Base-by-base conservation (phyloP, 192 early-diverging fungal species). In the Podila clonocystis region DNA sequence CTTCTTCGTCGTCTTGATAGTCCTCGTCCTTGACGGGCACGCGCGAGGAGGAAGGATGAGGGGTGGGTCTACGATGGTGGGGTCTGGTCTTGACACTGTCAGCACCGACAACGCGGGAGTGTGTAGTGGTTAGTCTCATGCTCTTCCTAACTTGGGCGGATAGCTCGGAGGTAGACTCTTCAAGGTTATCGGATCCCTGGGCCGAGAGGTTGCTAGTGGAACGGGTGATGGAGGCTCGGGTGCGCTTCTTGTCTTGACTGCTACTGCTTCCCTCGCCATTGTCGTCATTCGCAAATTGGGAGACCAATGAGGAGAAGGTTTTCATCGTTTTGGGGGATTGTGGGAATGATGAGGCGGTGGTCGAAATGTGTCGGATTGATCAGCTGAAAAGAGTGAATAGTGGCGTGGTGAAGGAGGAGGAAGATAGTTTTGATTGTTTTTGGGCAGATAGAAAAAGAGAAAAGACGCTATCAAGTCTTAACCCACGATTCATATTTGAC, bases 61-160 rank as follows among this genome's bases (percentile, higher is more conserved):
- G n/a, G 0, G 52, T 61, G 33, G 9, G 34, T 2, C 33, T 68
- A 62, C 52, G 72, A 31, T 80, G 62, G 45, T 68, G 77, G 13
- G 66, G 77, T 55, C 67, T 67, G 8, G 57, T 26, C 62, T 69
- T 80, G 71, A 80, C 64, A 50, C 77, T 80, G 24, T 68, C 67
- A 7, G 77, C 66, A 33, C 71, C 64, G 15, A 80, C 41, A 11
- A 66, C 22, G 22, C 77, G 60, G 7, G 77, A 65, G 11, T 31
- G 68, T 15, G 36, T 34, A 5, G 76, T 20, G 31, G 38, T 68
- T 20, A 72, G 64, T 41, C 75, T 58, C 17, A 72, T 34, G 48
- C 75, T 79, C 61, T 72, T 79, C 19, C 75, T 58, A 38, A 71
- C 64, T n/a, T 67, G 69, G 0, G 65, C 67, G 17, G 65, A 9